Evolutionary conservation across 2,329 filamentous ascomycete species (phyloP), one percentile per base, ranked within the genome.

Genomic region (Penicillium sp.): DNA sequence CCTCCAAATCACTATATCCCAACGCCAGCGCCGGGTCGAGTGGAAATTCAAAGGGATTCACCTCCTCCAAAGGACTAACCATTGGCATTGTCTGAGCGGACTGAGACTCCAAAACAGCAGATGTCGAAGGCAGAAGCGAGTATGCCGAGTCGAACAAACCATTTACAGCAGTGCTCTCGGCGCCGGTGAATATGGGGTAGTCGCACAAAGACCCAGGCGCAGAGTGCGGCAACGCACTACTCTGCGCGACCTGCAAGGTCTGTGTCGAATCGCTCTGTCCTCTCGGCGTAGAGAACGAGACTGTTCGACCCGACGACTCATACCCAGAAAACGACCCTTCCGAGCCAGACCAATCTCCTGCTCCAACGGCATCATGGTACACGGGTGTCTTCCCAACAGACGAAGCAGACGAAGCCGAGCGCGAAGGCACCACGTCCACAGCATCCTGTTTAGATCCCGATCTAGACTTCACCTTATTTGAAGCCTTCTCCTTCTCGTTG

Each of bases 31-130:
- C 48, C 5, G 60, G 57, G 31, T 64, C 61, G 46, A 62, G 31
- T 11, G 61, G 58, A 44, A 63, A 59, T n/a, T 65, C 61, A 56
- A 63, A 62, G 10, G 59, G 56, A 45, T 58, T 59, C 6, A 14
- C 50, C 22, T 55, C 48, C 9, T 65, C 62, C 5, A 61, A 40
- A 9, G 62, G 59, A 52, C 57, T 61, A 34, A 60, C 39, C 56
- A 60, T 29, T 2, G 60, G 54, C 39, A 49, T 21, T 0, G 50
- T 57, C 38, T 58, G 57, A 7, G 45, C 46, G n/a, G 51, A 2
- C 31, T 42, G 41, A 5, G 56, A 18, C 14, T 22, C 46, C 11
- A 56, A 59, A 9, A 50, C 29, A n/a, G 52, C 40, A 6, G 53
- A 49, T 1, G 50, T 45, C 3, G 54, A 51, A 11, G 62, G 49